Evolutionary conservation across 2,329 filamentous ascomycete species (phyloP), one percentile per base, ranked within the genome.

Genomic region (Chalaropsis ovoidea): DNA sequence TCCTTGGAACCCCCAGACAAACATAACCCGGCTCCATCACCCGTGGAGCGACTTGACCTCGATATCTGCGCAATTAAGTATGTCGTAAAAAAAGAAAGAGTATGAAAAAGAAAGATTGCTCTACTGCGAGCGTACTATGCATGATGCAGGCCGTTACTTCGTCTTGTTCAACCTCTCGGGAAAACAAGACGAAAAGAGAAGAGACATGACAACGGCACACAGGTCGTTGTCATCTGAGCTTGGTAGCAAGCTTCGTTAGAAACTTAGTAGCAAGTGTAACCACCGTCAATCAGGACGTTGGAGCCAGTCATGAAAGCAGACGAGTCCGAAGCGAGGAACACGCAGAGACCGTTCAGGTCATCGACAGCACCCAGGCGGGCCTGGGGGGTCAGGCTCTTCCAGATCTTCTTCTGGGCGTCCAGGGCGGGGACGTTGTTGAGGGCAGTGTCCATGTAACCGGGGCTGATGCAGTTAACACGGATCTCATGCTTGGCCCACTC

Each of bases 361-460:
- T 90, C 85, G 49, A 89, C 86, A 58, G 79, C 80, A 65, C 88
- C 88, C 17, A 91, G 81, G 56, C 88, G 83, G 74, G 82, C 81
- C 80, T 90, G 86, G 10, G 88, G 88, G 7, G 88, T 91, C 68
- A 88, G 74, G 45, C 82, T 82, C 71, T 83, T 84, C 88, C 88
- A 91, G 75, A 90, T 88, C 77, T 86, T 86, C 84, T 90, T 90
- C 80, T 90, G 86, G 61, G 86, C 87, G 69, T 91, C 87, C 22
- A 91, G 84, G 47, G 86, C 86, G 24, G 87, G 87, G 7, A 89
- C 87, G 68, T 86, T 85, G 82, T 90, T 92, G 69, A 90, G 80
- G 4, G 86, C 87, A 4, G 89, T 94, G 78, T 92, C 88, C 86
- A 93, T 92, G 79, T 93, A 93, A 39, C 89, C 89, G 22, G 89